Percentiles rank a stretch among this genome's conserved stretches.
phyloP scores from a whole-genome alignment of 169 alveolate species.

The Perkinsus chesapeaki region DNA sequence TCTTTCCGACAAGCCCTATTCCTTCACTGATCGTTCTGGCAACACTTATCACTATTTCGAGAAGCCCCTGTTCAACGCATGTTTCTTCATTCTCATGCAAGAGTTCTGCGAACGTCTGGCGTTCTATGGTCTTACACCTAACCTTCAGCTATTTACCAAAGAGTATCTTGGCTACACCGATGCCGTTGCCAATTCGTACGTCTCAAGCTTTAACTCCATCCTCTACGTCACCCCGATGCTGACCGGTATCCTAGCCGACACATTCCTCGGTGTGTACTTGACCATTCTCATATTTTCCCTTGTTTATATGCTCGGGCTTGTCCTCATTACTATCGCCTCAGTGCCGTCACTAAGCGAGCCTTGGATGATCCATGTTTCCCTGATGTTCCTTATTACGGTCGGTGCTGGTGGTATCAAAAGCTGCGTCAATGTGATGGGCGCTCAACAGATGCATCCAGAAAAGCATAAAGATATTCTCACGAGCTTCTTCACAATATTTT shows the following conservation, averaged over 20 bases:
- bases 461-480: neutral
- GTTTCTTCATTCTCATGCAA: neutral
- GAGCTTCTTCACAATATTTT: neutral
- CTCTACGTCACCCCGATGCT: neutral
- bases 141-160: neutral
- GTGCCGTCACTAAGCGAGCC: neutral
- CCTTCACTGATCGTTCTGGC: neutral
- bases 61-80: neutral
- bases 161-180: neutral
- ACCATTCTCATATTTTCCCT: neutral
- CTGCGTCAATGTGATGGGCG: neutral
- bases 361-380: neutral
- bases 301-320: neutral
- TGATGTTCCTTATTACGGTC: neutral
- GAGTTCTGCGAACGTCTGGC: neutral
- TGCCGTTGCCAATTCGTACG: neutral
- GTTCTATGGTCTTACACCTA: neutral
- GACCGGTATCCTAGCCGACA: neutral
- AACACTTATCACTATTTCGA: neutral
- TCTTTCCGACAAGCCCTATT: neutral
- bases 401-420: neutral
- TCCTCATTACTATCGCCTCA: neutral
- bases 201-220: neutral
- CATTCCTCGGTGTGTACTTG: neutral
- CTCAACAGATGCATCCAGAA: neutral